These are phyloP conservation scores for Xerocomellus dryophilus DNA, from an alignment of 768 basidiomycete genomes.

Conservation along the genomic window DNA sequence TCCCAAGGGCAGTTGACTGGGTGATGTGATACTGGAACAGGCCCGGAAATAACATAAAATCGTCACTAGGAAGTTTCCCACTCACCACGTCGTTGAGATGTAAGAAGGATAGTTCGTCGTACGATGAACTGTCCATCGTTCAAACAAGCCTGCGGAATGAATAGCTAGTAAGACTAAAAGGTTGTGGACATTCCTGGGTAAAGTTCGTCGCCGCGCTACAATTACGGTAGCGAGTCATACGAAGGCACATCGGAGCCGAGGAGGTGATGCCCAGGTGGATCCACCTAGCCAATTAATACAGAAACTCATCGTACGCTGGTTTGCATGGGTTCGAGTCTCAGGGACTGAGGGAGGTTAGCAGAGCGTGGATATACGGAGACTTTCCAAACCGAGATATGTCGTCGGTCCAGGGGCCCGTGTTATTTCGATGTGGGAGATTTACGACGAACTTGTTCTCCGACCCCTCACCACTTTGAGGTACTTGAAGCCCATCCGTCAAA, in stretches of 20 bases:
- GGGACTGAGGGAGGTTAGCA: too few relatives aligned
- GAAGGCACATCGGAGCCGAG: neutral
- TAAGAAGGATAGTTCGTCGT: conserved; percentile 2
- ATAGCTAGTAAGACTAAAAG: neutral
- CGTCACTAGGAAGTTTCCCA: neutral
- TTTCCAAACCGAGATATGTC: conserved; percentile 23
- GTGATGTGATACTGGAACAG: conserved; percentile 8
- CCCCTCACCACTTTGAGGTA: neutral
- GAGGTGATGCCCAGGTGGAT: neutral
- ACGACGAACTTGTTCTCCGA: neutral
- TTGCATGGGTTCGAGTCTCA: neutral
- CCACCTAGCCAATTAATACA: too few relatives aligned
- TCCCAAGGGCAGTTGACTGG: conserved; percentile 1
- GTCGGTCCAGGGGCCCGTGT: conserved; percentile 10
- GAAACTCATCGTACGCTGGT: neutral
- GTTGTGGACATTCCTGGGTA: neutral
- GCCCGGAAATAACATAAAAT: neutral
- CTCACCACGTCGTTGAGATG: conserved; percentile 14
- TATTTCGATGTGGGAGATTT: conserved; percentile 7
- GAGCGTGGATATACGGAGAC: conserved; percentile 1
- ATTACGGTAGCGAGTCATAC: neutral
- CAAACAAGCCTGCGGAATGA: neutral
- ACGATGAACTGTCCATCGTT: neutral
- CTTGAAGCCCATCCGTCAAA: neutral
- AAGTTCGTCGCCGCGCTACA: neutral